Base-by-base conservation (phyloP, 441 rosid species). In the Erodium chrysanthum region DNA sequence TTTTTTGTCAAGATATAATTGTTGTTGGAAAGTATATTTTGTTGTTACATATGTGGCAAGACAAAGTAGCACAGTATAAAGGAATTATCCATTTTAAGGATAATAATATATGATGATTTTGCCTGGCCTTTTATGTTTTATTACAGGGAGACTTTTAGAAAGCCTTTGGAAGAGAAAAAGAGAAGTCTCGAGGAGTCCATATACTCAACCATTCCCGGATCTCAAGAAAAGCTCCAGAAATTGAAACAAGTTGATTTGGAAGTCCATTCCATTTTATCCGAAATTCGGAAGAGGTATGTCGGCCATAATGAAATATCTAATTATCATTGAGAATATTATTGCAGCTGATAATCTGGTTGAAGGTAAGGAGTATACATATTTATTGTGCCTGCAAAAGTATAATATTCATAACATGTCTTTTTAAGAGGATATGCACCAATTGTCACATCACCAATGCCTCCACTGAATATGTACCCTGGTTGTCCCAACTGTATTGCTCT, bases 161-260 rank as follows among this genome's bases (percentile, higher is more conserved):
- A 56, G 60, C 73, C 84, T 77, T 66, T 85, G 75, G 86, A 88
- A 79, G 80, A 80, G 76, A 82, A 81, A 78, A 88, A 66, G 77
- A 78, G 79, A 84, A 70, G 70, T 70, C 83, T 88, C 37, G 79
- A 81, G 74, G 88, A 88, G 70, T 79, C 82, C 61, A 75, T 90
- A 23, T 81, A 78, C 73, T 80, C 80, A 64, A 77, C 75, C 74
- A 65, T 73, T 58, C 89, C 85, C 59, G 86, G 74, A 65, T 83
- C 84, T 74, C 78, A 59, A 71, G 86, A 75, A 70, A 88, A 82
- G 79, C 76, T 86, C 54, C 80, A 74, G 46, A 83, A 82, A 72
- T 66, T 90, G 73, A 82, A 79, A 77, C 84, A 83, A 74, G 76
- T 73, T 72, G 81, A 88, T 66, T 70, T 72, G 68, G 94, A 88